phyloP scores from a whole-genome alignment of 352 stramenopile genomes.

The Phytophthora multivora region DNA sequence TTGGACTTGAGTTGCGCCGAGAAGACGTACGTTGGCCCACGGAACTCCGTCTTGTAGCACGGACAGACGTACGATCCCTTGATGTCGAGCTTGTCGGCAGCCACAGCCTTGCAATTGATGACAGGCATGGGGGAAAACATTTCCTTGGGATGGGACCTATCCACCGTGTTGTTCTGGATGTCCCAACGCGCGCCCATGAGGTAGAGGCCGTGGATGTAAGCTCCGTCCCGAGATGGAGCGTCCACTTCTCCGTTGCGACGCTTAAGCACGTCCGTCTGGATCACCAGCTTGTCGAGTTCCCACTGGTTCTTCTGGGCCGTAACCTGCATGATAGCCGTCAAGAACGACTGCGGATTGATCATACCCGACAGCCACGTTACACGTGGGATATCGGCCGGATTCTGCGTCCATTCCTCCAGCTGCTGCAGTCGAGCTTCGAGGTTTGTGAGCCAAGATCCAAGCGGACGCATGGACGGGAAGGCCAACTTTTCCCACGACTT shows the following conservation, averaged over 20 bases:
- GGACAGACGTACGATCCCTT: slow-evolving; percentile 96
- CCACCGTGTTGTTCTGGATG: slow-evolving; percentile 89
- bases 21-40: slow-evolving; percentile 97
- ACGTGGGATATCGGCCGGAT: slow-evolving; percentile 95
- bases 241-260: slow-evolving; percentile 92
- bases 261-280: slow-evolving; percentile 96
- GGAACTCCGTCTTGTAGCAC: slow-evolving; percentile 97
- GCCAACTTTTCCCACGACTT: slow-evolving; percentile 94
- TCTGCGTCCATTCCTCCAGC: slow-evolving; percentile 97
- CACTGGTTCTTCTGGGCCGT: slow-evolving; percentile 97
- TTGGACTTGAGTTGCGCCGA: slow-evolving; percentile 98
- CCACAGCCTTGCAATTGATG: slow-evolving; percentile 97
- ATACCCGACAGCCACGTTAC: slow-evolving; percentile 96
- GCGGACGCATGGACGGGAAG: slow-evolving; percentile 92
- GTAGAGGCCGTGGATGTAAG: slow-evolving; percentile 94
- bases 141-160: slow-evolving; percentile 96
- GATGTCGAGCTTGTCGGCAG: slow-evolving; percentile 94
- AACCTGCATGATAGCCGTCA: slow-evolving; percentile 97
- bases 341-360: slow-evolving; percentile 96
- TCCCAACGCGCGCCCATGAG: slow-evolving; percentile 98
- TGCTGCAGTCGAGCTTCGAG: slow-evolving; percentile 92
- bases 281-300: slow-evolving; percentile 97
- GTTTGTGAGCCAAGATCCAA: slow-evolving; percentile 95
- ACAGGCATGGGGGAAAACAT: slow-evolving; percentile 98
- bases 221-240: slow-evolving; percentile 90